These are phyloP conservation scores for Asterionellopsis glacialis DNA, from an alignment of 108 stramenopile genomes.

Conservation along the genomic window DNA sequence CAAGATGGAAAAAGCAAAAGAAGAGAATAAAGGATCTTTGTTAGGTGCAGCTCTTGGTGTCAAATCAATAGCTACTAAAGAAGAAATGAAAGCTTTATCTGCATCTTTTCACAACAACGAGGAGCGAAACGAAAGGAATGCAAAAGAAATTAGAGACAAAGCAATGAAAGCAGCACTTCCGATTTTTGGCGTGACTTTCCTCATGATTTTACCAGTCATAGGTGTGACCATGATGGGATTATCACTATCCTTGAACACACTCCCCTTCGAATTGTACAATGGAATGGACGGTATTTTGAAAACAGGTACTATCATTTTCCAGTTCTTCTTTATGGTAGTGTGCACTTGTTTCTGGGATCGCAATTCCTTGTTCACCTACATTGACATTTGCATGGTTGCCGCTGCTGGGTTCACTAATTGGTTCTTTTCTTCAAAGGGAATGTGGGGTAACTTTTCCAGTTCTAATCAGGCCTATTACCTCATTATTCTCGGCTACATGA, in stretches of 20 bases:
- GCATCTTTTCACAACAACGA: no score
- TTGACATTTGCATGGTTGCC: conserved; percentile 22
- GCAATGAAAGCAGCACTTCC: conserved; percentile 8
- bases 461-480: no score
- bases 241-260: conserved; percentile 33
- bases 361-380: conserved; percentile 14
- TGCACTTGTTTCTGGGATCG: conserved; percentile 23
- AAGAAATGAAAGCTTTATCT: no score
- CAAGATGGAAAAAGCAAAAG: conserved; percentile 12
- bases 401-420: conserved; percentile 21
- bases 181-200: conserved; percentile 23
- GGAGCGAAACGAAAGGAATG: no score
- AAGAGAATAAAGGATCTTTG: conserved; percentile 17
- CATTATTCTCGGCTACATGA: no score
- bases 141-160: no score
- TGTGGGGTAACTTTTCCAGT: no score
- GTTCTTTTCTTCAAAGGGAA: conserved; percentile 11
- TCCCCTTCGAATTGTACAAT: conserved; percentile 10
- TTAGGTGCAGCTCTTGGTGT: background rate
- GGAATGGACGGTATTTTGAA: conserved; percentile 19
- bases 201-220: conserved; percentile 21
- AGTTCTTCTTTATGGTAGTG: conserved; percentile 17
- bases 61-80: no score
- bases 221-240: conserved; percentile 23
- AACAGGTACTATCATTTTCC: conserved; percentile 27